Evolutionary conservation across 164 flowering plant species (phyloP), one percentile per base, ranked within the genome.

Genomic region (Houttuynia cordata): DNA sequence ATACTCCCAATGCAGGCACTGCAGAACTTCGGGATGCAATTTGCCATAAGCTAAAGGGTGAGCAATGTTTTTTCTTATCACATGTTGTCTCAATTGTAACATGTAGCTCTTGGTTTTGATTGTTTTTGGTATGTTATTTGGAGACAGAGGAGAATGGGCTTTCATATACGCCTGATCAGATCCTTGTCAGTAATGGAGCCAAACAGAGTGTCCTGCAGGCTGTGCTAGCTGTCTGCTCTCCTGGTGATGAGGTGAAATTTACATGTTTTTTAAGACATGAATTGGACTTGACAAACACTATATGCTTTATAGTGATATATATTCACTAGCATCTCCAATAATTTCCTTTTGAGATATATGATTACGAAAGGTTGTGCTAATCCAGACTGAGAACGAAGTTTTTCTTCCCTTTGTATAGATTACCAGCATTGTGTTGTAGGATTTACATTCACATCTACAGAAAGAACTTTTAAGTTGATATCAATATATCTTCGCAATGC

Each of bases 181-280:
- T 93, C 74, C 54, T 93, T 66, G 97, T 93, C 51, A 84, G 97
- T 71, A 90, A 90, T 78, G 99, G 97, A 58, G 99, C 99, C 58
- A 90, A 93, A 72, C 99, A 93, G 68, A 70, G 84, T 63, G 78
- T 81, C 64, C 34, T 81, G 65, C 97, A 93, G 71, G 90, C 94
- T 24, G 76, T 85, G 23, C 78, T 85, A 60, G 96, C 97, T 7
- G 94, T 93, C 67, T 93, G 99, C 68, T 81, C 96, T 17, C 99
- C 97, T 8, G 94, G 94, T 39, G 97, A 93, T 78, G 96, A 93
- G 97, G 98, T 88, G 59, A 76, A 21, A 19, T 34, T 53, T 60
- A 41, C 34, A 21, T 51, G 0, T 51, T 51, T n/a, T 1, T 51
- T 51, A 49, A 14, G 6, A 30, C 37, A 30, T 30, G 37, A 30